These are phyloP conservation scores for Heritiera fomes DNA, from an alignment of 345 rosid genomes.

Conservation along the genomic window DNA sequence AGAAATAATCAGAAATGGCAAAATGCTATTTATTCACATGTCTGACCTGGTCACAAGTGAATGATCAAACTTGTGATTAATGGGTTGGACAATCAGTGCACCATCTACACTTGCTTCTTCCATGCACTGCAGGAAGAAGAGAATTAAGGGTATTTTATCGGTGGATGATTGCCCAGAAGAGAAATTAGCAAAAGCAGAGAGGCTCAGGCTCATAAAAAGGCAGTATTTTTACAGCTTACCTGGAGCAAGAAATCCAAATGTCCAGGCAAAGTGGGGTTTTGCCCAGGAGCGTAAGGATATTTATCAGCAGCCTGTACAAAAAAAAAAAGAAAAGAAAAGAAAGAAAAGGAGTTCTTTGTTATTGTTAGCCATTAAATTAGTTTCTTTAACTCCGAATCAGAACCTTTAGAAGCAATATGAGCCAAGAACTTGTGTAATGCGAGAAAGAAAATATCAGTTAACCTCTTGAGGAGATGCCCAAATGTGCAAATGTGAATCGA, in stretches of 20 bases:
- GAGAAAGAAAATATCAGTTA: neutral
- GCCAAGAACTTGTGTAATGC: neutral
- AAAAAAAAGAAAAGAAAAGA: neutral
- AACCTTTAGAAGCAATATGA: neutral
- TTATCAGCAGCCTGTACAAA: constrained; percentile 58
- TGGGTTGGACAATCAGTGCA: constrained; percentile 94
- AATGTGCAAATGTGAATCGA: constrained; percentile 89
- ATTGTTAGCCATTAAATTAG: constrained; percentile 2
- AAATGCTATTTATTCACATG: constrained; percentile 11
- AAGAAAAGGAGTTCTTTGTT: too few relatives aligned
- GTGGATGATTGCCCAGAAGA: neutral
- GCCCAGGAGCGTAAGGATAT: constrained; percentile 88
- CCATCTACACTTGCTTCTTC: constrained; percentile 91
- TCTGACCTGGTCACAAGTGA: constrained; percentile 77
- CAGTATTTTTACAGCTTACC: constrained; percentile 37
- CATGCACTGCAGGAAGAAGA: constrained; percentile 55
- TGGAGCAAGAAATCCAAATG: constrained; percentile 78
- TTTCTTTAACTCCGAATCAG: neutral
- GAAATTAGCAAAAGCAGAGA: neutral
- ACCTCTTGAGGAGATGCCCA: constrained; percentile 97
- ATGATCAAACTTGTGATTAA: constrained; percentile 91
- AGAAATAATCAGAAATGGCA: neutral
- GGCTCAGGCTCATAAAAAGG: neutral
- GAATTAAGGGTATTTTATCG: neutral
- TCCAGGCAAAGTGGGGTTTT: constrained; percentile 82